Base-by-base conservation (phyloP, 2,329 filamentous ascomycete species). In the Exserohilum rostratum region DNA sequence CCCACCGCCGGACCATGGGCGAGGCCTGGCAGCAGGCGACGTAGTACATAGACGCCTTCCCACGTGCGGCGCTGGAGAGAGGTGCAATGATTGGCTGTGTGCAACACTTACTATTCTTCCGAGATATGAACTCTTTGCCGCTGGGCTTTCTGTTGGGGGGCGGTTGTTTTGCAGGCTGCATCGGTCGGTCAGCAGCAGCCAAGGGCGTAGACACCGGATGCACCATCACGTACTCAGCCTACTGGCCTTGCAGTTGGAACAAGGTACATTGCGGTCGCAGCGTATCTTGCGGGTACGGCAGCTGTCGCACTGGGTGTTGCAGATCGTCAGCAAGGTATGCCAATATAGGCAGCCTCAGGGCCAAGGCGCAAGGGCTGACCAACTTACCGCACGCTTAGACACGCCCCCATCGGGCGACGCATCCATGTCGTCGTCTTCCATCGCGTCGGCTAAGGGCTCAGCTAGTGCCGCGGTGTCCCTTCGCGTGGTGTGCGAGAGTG, bases 231-330 rank as follows among this genome's bases (percentile, higher is more conserved):
- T 68, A 74, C 71, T 59, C 38, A 73, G 50, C 51, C 74, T 74
- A 62, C 71, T 72, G 31, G 70, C 71, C 57, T 61, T 67, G 55
- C 73, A 76, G 38, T 73, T 75, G 1, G 73, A 75, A 40, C 73
- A 76, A 30, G 73, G 73, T 2, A 62, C 58, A 7, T 40, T 43
- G 58, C 71, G 60, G 40, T 75, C 71, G 49, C 72, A 74, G 18
- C 69, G 68, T 35, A 74, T 73, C 53, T 75, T 75, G 20, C 72
- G 60, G 11, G 66, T 68, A 39, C 72, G 64, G 46, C 72, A 75
- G 9, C 65, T 65, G 50, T 75, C 71, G 46, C 72, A 75, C 72
- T 75, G 53, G 22, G 22, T 30, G 7, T 31, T 43, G 31, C 31
- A 22, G 44, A 40, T 55, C 27, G 49, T 57, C 48, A 61, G 43